Percentiles rank a stretch among this genome's conserved stretches.
phyloP scores from a whole-genome alignment of 2,329 filamentous ascomycete species.

The Cercospora sp. region DNA sequence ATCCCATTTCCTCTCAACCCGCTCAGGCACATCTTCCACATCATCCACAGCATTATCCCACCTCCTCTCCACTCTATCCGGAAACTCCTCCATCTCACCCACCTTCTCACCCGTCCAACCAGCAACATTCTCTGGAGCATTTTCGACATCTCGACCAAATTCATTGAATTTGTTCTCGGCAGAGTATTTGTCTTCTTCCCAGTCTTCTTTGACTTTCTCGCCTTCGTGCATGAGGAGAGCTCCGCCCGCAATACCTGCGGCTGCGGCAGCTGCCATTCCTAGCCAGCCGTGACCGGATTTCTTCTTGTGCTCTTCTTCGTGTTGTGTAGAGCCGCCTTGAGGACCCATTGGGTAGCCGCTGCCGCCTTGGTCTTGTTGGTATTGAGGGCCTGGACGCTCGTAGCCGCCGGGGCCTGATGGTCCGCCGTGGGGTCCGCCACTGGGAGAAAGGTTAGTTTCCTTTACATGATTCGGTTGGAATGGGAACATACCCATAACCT shows the following conservation, averaged over 20 bases:
- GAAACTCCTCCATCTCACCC: conserved; percentile 46
- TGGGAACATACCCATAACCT: conserved; percentile 19
- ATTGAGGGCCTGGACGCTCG: conserved; percentile 21
- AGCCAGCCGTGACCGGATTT: conserved; percentile 35
- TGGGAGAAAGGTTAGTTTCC: background rate
- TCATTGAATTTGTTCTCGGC: conserved; percentile 26
- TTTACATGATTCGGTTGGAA: background rate
- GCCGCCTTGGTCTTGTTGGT: conserved; percentile 15
- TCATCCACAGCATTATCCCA: conserved; percentile 42
- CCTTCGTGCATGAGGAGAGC: conserved; percentile 51
- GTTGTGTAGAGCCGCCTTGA: conserved; percentile 18
- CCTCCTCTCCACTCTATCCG: conserved; percentile 37
- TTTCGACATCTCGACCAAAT: conserved; percentile 36
- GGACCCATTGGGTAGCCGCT: conserved; percentile 22
- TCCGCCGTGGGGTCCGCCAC: conserved; percentile 32
- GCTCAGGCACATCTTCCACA: conserved; percentile 44
- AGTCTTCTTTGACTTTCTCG: conserved; percentile 42
- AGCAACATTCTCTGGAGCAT: conserved; percentile 48
- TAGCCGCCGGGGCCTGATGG: conserved; percentile 15
- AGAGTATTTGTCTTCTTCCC: conserved; percentile 22
- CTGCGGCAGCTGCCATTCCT: conserved; percentile 45
- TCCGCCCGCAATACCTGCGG: conserved; percentile 46
- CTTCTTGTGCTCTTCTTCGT: conserved; percentile 35
- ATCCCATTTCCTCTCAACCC: conserved; percentile 39
- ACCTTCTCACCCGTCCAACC: conserved; percentile 47